Percentiles rank a stretch among this genome's conserved stretches.
phyloP scores from a whole-genome alignment of 305 asterid species.

The Fraxinus latifolia region DNA sequence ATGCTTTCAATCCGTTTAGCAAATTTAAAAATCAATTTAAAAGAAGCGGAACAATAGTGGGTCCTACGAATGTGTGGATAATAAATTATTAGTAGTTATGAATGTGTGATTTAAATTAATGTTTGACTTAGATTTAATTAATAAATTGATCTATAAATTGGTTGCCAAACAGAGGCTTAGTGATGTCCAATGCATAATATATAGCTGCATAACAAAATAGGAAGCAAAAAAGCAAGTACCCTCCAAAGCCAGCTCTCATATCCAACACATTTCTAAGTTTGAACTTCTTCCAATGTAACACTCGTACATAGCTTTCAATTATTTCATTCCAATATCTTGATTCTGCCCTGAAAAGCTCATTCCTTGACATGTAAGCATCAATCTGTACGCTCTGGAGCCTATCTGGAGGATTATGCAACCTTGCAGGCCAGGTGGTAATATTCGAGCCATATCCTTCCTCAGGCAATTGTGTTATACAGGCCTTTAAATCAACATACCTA shows the following conservation, averaged over 20 bases:
- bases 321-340: slow-evolving; percentile 70
- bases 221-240: slow-evolving; percentile 39
- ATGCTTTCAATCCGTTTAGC: background rate
- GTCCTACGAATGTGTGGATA: background rate
- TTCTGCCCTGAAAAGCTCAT: slow-evolving; percentile 73
- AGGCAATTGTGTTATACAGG: slow-evolving; percentile 73
- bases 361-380: slow-evolving; percentile 70
- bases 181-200: background rate
- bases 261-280: slow-evolving; percentile 77
- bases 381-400: slow-evolving; percentile 77
- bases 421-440: slow-evolving; percentile 71
- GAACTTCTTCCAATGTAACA: slow-evolving; percentile 53
- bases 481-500: slow-evolving; percentile 77
- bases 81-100: background rate
- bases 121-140: background rate
- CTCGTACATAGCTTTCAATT: slow-evolving; percentile 55
- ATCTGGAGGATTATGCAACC: slow-evolving; percentile 74
- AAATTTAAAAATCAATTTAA: background rate
- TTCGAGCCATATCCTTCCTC: slow-evolving; percentile 76
- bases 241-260: slow-evolving; percentile 96
- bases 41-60: background rate
- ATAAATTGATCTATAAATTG: background rate
- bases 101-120: background rate
- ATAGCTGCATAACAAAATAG: background rate
- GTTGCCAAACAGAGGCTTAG: background rate